phyloP scores from a whole-genome alignment of 768 basidiomycete genomes.

The Paxillus ammoniavirescens region DNA sequence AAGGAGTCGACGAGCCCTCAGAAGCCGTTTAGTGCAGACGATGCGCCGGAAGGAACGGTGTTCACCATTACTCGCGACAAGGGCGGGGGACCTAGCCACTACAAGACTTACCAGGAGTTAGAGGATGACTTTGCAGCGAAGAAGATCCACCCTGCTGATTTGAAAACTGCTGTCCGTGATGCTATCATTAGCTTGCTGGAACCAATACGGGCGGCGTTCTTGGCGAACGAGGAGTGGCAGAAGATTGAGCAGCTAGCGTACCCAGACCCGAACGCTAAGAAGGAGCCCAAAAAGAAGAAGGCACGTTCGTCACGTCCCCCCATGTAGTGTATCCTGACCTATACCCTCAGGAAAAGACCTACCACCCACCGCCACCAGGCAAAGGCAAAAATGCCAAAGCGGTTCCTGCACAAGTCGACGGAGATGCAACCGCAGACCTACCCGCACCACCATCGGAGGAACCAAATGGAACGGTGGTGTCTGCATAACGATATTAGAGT shows the following conservation, averaged over 20 bases:
- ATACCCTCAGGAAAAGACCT: conserved; percentile 63
- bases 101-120: conserved; percentile 60
- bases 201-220: conserved; percentile 79
- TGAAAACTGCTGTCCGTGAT: conserved; percentile 76
- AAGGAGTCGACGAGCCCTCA: conserved; percentile 50
- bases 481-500: neutral
- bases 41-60: conserved; percentile 78
- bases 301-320: neutral
- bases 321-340: neutral
- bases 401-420: conserved; percentile 6
- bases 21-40: conserved; percentile 60
- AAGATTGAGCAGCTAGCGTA: conserved; percentile 77
- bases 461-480: conserved; percentile 8
- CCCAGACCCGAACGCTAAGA: conserved; percentile 68
- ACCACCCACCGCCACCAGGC: conserved; percentile 81
- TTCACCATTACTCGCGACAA: conserved; percentile 77
- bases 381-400: conserved; percentile 56
- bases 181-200: conserved; percentile 73
- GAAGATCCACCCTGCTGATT: conserved; percentile 84
- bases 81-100: conserved; percentile 76
- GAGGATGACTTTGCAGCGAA: conserved; percentile 73
- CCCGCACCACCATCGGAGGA: neutral
- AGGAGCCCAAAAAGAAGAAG: conserved; percentile 49
- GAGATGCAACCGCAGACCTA: neutral
- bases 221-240: conserved; percentile 79